Evolutionary conservation across 2,329 filamentous ascomycete genomes (phyloP), one percentile per base, ranked within the genome.

Genomic region (Epichloe uncinata): DNA sequence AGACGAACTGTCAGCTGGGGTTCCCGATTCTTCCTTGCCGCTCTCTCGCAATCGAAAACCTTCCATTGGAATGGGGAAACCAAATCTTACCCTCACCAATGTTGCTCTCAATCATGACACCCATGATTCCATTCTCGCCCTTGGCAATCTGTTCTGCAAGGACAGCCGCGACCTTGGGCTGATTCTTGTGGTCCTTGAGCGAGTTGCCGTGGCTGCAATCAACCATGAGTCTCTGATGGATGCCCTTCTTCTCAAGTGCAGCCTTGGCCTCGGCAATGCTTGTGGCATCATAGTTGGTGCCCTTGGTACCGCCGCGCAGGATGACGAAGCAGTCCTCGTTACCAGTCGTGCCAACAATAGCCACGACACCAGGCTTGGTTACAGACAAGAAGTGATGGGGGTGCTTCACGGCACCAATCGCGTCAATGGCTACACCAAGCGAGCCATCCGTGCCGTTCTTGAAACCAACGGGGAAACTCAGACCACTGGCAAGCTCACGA

Each of bases 301-400:
- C 93, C 68, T 82, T 87, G 62, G 81, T 90, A 55, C 93, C 93
- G 56, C 93, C 93, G 54, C 93, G 82, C 53, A 98, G 76, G 63
- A 98, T 96, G 48, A 97, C 87, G 64, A 98, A 98, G 63, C 93
- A 93, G 70, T 98, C 87, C 70, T 95, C 86, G 68, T 98, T 98
- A 50, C 93, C 93, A 50, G 78, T 80, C 15, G 93, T 98, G 67
- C 87, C 82, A 46, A 90, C 95, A 60, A 98, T 97, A 54, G 93
- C 90, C 42, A 91, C 93, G 53, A 96, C 75, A 54, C 93, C 93
- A 64, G 95, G 90, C 77, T 98, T 98, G 30, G 93, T 98, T 45
- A 98, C 93, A 69, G 90, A 91, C 77, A 98, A 85, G 77, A 98
- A 98, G 74, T 96, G 91, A 70, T 98, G 93, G 76, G 76, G 52